Percentiles rank a stretch among this genome's conserved stretches.
phyloP scores from a whole-genome alignment of 129 eudicot species.

The Rutidosis leptorrhynchoides region DNA sequence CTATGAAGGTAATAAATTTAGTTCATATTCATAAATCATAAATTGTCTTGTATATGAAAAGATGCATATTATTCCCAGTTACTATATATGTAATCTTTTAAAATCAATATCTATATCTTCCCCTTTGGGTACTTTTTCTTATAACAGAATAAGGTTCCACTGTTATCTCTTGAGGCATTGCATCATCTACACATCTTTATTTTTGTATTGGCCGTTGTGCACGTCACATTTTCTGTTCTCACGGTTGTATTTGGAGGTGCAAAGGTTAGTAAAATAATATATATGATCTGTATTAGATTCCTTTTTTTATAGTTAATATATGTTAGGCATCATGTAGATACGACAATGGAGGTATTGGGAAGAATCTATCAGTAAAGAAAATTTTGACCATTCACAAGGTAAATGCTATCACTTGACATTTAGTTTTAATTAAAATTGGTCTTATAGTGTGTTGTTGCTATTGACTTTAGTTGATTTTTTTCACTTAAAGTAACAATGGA shows the following conservation, averaged over 20 bases:
- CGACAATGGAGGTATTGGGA: conserved; percentile 76
- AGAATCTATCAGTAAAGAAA: conserved; percentile 35
- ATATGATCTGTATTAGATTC: not conserved
- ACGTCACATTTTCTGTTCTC: conserved; percentile 58
- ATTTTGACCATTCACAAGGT: conserved; percentile 33
- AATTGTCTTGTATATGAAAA: not conserved
- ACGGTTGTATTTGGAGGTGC: conserved; percentile 57
- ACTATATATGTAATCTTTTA: not conserved
- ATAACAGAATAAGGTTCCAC: conserved; percentile 56
- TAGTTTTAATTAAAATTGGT: not conserved
- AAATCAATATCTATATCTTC: too few relatives aligned
- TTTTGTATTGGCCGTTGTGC: conserved; percentile 75
- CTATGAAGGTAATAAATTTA: conserved; percentile 35
- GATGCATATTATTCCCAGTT: not conserved
- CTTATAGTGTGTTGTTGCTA: not conserved
- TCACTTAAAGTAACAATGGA: not conserved
- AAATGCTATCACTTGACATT: conserved; percentile 8
- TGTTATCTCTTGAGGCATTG: conserved; percentile 57
- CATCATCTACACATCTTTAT: conserved; percentile 81
- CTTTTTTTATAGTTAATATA: not conserved
- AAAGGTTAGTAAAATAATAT: conserved; percentile 36
- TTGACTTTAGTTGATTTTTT: not conserved
- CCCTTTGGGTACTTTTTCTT: not conserved
- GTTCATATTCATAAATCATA: not conserved
- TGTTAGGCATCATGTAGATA: conserved; percentile 34